phyloP scores from a whole-genome alignment of 495 filamentous ascomycete species.

The Bacidia rubella region DNA sequence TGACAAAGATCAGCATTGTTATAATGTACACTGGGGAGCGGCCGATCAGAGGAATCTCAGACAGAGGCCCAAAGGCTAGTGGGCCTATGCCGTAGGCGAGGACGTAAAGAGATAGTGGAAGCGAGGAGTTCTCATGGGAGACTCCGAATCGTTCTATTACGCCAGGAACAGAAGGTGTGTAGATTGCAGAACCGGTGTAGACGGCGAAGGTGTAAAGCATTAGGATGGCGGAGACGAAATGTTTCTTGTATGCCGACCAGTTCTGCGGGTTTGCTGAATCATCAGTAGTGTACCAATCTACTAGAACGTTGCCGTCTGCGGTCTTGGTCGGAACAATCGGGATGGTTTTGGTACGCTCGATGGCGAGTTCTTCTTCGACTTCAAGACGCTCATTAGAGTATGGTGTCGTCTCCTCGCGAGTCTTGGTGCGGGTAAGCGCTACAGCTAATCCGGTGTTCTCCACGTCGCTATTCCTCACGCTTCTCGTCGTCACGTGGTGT shows the following conservation, averaged over 20 bases:
- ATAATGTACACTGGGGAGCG: conserved; percentile 35
- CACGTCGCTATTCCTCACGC: conserved; percentile 9
- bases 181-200: conserved; percentile 36
- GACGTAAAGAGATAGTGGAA: conserved; percentile 40
- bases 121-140: conserved; percentile 29
- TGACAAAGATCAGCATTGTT: conserved; percentile 36
- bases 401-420: conserved; percentile 21
- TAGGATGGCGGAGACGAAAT: conserved; percentile 31
- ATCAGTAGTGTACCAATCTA: conserved; percentile 43
- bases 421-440: conserved; percentile 20
- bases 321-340: conserved; percentile 32
- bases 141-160: conserved; percentile 34
- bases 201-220: conserved; percentile 34
- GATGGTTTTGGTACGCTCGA: conserved; percentile 32
- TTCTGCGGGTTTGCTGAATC: conserved; percentile 43
- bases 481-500: conserved; percentile 8
- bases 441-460: neutral
- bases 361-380: conserved; percentile 27
- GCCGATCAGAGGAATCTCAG: conserved; percentile 37
- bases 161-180: conserved; percentile 24
- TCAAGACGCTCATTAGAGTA: conserved; percentile 29
- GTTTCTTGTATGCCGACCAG: conserved; percentile 30
- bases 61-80: conserved; percentile 37
- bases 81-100: conserved; percentile 31
- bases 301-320: conserved; percentile 34